These are phyloP conservation scores for Yamadazyma insecticola DNA, from an alignment of 805 yeast genomes.

Conservation along the genomic window DNA sequence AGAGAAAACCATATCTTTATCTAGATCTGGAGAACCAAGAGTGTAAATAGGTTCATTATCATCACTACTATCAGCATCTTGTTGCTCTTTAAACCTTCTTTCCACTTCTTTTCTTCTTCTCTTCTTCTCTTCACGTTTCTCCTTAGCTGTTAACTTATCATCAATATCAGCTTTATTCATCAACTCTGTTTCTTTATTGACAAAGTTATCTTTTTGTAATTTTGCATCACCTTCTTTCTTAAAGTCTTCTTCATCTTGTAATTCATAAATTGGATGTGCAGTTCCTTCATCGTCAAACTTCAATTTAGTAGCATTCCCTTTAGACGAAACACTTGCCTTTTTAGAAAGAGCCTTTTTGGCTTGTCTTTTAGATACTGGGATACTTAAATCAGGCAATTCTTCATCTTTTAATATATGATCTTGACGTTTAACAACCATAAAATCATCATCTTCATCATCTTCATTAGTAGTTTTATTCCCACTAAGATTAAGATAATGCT, in stretches of 20 bases:
- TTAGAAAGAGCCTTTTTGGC: slow-evolving; percentile 84
- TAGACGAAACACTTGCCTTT: slow-evolving; percentile 58
- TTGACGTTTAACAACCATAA: slow-evolving; percentile 71
- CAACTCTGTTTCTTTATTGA: slow-evolving; percentile 57
- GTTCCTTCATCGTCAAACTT: slow-evolving; percentile 92
- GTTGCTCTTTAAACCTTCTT: slow-evolving; percentile 45
- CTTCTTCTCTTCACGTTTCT: slow-evolving; percentile 82
- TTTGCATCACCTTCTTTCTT: slow-evolving; percentile 65
- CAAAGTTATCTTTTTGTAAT: slow-evolving; percentile 62
- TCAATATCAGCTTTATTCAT: slow-evolving; percentile 71
- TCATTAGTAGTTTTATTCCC: slow-evolving; percentile 31
- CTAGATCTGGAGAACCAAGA: slow-evolving; percentile 35
- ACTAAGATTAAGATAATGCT: slow-evolving; percentile 77
- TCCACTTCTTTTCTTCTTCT: slow-evolving; percentile 81
- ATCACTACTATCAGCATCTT: slow-evolving; percentile 28
- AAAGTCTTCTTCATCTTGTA: slow-evolving; percentile 88
- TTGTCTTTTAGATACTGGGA: slow-evolving; percentile 77
- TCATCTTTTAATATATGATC: slow-evolving; percentile 68
- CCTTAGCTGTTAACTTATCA: slow-evolving; percentile 74
- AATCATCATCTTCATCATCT: slow-evolving; percentile 56
- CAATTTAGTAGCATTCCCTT: slow-evolving; percentile 72
- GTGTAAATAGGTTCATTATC: slow-evolving; percentile 23
- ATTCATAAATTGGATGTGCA: slow-evolving; percentile 87
- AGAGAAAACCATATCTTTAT: slow-evolving; percentile 39
- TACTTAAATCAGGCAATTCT: slow-evolving; percentile 56